These are phyloP conservation scores for Lignosus rhinocerotis DNA, from an alignment of 1,284 basidiomycete genomes.

Conservation along the genomic window DNA sequence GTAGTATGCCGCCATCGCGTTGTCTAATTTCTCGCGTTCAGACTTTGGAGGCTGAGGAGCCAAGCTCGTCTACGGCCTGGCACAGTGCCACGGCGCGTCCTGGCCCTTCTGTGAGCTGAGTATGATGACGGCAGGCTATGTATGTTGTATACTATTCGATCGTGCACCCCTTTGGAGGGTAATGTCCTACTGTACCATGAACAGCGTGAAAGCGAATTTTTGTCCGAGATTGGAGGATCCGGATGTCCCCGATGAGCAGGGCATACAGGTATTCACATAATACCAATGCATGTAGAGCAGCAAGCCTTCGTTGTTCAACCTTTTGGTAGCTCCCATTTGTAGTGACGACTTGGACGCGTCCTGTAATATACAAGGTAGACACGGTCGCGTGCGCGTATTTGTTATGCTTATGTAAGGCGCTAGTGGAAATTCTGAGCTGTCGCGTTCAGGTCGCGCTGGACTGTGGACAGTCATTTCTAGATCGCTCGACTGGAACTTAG, in stretches of 20 bases:
- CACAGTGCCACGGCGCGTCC: slow-evolving; percentile 27
- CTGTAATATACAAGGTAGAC: background rate
- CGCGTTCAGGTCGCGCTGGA: slow-evolving; percentile 3
- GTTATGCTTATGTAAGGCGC: slow-evolving; percentile 12
- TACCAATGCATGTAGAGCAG: no score
- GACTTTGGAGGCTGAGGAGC: slow-evolving; percentile 68
- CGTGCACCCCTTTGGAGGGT: slow-evolving; percentile 21
- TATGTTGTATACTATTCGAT: slow-evolving; percentile 20
- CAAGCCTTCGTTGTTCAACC: no score
- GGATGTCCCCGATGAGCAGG: no score
- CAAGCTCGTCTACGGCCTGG: slow-evolving; percentile 53
- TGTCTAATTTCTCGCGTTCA: slow-evolving; percentile 30
- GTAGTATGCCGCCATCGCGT: background rate
- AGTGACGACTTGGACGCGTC: background rate
- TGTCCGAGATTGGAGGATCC: no score
- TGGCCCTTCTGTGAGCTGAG: slow-evolving; percentile 16
- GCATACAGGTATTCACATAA: no score
- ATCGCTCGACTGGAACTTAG: slow-evolving; percentile 4
- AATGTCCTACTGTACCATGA: background rate
- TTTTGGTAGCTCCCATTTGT: background rate
- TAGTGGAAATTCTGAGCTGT: slow-evolving; percentile 19
- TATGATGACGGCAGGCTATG: slow-evolving; percentile 1
- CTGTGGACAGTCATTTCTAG: no score
- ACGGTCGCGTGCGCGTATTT: slow-evolving; percentile 22
- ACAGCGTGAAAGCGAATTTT: no score